These are phyloP conservation scores for Leucosporidium creatinivorum DNA, from an alignment of 768 basidiomycete genomes.

Conservation along the genomic window DNA sequence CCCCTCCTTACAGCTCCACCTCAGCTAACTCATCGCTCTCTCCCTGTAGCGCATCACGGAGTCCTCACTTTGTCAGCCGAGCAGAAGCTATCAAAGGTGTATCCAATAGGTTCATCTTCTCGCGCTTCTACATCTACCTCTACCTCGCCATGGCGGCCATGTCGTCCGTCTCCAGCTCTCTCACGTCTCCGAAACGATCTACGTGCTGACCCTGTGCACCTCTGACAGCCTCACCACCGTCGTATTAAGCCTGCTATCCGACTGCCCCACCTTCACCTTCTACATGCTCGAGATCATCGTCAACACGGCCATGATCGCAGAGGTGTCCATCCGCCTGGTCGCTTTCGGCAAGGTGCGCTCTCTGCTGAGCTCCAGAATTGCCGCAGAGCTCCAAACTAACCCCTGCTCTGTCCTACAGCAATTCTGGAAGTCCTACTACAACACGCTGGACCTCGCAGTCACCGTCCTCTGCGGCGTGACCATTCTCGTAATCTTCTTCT, in stretches of 20 bases:
- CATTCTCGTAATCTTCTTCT: slow-evolving; percentile 75
- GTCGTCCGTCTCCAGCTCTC: slow-evolving; percentile 43
- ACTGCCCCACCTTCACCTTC: slow-evolving; percentile 79
- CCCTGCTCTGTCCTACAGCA: slow-evolving; percentile 50
- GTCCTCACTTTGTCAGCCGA: slow-evolving; percentile 53
- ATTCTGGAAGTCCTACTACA: slow-evolving; percentile 65
- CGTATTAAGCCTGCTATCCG: slow-evolving; percentile 69
- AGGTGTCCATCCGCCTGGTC: slow-evolving; percentile 83
- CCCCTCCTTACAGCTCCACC: not conserved
- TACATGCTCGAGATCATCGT: slow-evolving; percentile 83
- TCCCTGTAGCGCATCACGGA: slow-evolving; percentile 1
- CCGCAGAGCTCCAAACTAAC: not conserved
- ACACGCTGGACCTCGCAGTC: slow-evolving; percentile 44
- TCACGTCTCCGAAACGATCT: not conserved
- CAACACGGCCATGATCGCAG: slow-evolving; percentile 80
- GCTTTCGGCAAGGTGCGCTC: slow-evolving; percentile 80
- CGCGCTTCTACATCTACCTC: slow-evolving; percentile 68
- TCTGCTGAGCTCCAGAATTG: not conserved
- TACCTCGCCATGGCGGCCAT: slow-evolving; percentile 84
- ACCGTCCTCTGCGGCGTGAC: slow-evolving; percentile 86
- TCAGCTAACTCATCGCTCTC: not conserved
- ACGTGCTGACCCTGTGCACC: not conserved
- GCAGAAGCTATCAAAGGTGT: slow-evolving; percentile 75
- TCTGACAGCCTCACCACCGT: slow-evolving; percentile 59
- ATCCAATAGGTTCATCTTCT: slow-evolving; percentile 84